Evolutionary conservation across 306 rosid species (phyloP).

Genomic region (Cotoneaster glaucophyllus): DNA sequence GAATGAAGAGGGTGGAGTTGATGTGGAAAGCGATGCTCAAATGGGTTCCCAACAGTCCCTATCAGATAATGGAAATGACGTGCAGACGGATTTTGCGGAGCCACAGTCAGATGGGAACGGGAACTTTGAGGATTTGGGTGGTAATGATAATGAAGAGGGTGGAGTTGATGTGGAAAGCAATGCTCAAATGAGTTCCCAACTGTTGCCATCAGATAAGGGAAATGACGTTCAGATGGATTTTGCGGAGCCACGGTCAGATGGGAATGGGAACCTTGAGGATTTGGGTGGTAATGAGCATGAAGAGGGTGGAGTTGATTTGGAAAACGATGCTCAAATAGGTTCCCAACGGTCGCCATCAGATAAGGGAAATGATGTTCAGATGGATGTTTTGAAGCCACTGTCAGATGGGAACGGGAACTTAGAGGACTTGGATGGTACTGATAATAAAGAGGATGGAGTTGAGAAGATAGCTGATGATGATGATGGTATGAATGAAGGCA

Average conservation of each 20-base stretch:
- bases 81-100: neutral
- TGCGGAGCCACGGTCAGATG: neutral
- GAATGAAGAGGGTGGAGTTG: neutral
- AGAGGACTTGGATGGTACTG: constrained; percentile 1
- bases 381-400: neutral
- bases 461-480: constrained; percentile 8
- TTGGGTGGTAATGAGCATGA: neutral
- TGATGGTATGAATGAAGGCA: constrained; percentile 10
- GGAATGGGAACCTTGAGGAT: neutral
- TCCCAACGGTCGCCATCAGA: neutral
- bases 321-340: constrained; percentile 1
- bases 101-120: neutral
- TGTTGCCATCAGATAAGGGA: neutral
- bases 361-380: neutral
- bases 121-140: neutral
- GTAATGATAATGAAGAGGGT: neutral
- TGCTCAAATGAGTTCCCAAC: neutral
- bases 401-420: neutral
- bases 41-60: neutral
- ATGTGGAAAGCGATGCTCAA: constrained; percentile 7
- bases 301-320: constrained; percentile 8
- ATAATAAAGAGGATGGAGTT: constrained; percentile 1
- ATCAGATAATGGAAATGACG: neutral
- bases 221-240: neutral
- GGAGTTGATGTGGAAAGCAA: constrained; percentile 11